Evolutionary conservation across 345 rosid genomes (phyloP).

Genomic region (Populus euphratica): DNA sequence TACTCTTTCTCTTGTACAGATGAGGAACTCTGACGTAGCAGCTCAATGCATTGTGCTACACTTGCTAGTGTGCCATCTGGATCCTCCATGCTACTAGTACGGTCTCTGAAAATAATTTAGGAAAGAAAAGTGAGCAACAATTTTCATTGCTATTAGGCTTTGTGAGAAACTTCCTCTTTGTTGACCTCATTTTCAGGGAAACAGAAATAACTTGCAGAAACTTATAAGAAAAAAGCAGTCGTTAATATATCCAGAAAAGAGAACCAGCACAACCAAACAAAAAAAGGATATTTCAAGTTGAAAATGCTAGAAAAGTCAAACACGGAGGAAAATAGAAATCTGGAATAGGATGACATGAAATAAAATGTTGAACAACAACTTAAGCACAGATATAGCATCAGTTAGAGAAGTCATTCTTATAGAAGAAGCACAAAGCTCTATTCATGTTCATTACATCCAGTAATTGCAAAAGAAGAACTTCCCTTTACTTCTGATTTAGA

Average conservation of each 20-base stretch:
- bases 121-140: constrained; percentile 13
- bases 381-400: not conserved
- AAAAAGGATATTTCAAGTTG: not conserved
- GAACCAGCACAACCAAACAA: not conserved
- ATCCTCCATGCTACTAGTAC: constrained; percentile 95
- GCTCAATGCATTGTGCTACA: constrained; percentile 99
- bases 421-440: not conserved
- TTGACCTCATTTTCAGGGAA: not conserved
- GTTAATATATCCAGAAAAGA: not conserved
- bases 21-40: constrained; percentile 81
- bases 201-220: not conserved
- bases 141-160: constrained; percentile 1
- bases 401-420: not conserved
- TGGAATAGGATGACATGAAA: not conserved
- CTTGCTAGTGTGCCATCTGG: constrained; percentile 98
- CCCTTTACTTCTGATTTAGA: not conserved
- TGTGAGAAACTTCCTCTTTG: not conserved
- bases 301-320: not conserved
- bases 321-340: not conserved
- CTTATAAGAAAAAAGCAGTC: not conserved
- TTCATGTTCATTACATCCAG: not conserved
- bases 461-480: not conserved
- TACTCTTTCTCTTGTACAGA: constrained; percentile 89
- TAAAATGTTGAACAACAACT: not conserved
- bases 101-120: constrained; percentile 59